Conservation (phyloP, 371 early-diverging fungal genomes). For the Fennellomyces sp. region DNA sequence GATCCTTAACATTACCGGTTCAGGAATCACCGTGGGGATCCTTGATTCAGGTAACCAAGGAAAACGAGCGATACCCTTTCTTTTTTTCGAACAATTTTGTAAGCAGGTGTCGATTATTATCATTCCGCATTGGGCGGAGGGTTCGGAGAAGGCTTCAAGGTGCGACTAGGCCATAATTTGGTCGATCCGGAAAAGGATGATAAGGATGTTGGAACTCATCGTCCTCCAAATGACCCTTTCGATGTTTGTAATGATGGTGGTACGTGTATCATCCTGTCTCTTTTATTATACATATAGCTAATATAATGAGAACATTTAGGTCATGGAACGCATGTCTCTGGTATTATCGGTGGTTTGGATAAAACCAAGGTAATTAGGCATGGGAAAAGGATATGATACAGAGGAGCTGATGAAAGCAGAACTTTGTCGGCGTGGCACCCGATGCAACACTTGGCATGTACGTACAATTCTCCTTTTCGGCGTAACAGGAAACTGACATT, state of each 20-base stretch:
- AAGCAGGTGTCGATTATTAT: constrained; percentile 51
- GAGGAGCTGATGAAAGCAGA: constrained; percentile 4
- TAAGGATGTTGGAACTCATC: constrained; percentile 18
- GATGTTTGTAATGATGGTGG: constrained; percentile 29
- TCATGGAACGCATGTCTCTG: constrained; percentile 63
- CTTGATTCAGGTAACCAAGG: constrained; percentile 35
- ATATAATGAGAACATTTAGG: constrained; percentile 11
- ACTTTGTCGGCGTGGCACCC: constrained; percentile 59
- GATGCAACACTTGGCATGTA: constrained; percentile 49
- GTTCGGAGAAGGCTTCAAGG: constrained; percentile 58
- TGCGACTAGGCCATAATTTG: constrained; percentile 35
- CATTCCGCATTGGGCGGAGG: constrained; percentile 71
- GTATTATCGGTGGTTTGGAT: constrained; percentile 61
- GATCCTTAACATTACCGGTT: constrained; percentile 11
- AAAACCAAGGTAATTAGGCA: constrained; percentile 19
- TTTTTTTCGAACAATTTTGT: no score
- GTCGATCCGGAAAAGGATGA: constrained; percentile 26
- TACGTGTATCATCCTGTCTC: background rate
- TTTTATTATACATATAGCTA: background rate
- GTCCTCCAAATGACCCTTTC: constrained; percentile 16
- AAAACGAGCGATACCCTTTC: no score
- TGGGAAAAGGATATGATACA: background rate
- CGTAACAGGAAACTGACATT: background rate
- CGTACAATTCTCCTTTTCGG: constrained; percentile 9
- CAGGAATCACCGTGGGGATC: constrained; percentile 28